Base-by-base conservation (phyloP, 2,329 filamentous ascomycete species). In the Coniosporium tulheliwenetii region DNA sequence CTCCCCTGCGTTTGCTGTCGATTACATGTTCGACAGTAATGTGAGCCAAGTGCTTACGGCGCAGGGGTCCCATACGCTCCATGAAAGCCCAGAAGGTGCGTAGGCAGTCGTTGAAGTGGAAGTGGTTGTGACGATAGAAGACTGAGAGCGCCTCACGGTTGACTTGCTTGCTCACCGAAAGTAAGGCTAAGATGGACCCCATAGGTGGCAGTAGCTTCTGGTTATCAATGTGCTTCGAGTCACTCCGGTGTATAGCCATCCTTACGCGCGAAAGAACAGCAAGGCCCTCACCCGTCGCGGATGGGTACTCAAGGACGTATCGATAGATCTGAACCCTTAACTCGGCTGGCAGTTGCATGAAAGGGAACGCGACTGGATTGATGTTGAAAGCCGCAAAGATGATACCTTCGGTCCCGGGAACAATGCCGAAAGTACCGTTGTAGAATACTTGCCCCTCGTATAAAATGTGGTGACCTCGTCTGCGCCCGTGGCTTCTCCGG, bases 151-250 rank as follows among this genome's bases (percentile, higher is more conserved):
- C 45, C 30, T 51, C 48, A 7, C 39, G 35, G 30, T 42, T 41
- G 12, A 50, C 44, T 29, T 50, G 45, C 41, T 49, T 50, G 42
- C 43, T 48, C 14, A 47, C 44, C 5, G 37, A 37, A n/a, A 51
- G 43, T 5, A 50, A 15, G 9, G 47, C 39, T 9, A 45, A 36
- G 12, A 44, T 40, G 42, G 10, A 13, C 8, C 4, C 13, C 32
- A 33, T 33, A 10, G 32, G 32, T 33, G 10, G 7, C 7, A 26
- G 3, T 26, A 26, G 10, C 30, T 32, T 32, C 30, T 32, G 8
- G 30, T 8, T 32, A 32, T 32, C 30, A 32, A 32, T 12, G 8
- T 8, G 30, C 8, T 32, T 32, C 30, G 30, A 12, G 30, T 12
- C 30, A 32, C 30, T 12, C 30, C 30, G 30, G 8, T 32, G 30